These are phyloP conservation scores for Nothopassalora personata DNA, from an alignment of 2,329 filamentous ascomycete genomes.

Conservation along the genomic window DNA sequence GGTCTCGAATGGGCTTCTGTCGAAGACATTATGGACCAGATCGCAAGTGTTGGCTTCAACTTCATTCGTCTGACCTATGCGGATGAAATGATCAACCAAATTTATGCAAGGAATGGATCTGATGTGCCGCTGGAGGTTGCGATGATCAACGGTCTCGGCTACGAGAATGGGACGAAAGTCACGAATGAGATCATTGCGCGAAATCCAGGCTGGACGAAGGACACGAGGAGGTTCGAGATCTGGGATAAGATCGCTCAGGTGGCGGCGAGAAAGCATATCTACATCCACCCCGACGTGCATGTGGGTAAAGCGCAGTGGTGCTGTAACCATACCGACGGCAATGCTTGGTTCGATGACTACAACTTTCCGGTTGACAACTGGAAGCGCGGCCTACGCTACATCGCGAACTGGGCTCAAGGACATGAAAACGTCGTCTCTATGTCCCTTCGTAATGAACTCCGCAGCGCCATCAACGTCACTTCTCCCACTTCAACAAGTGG, in stretches of 20 bases:
- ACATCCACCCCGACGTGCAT: slow-evolving; percentile 58
- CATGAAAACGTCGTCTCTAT: slow-evolving; percentile 26
- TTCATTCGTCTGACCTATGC: slow-evolving; percentile 38
- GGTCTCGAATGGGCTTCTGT: slow-evolving; percentile 31
- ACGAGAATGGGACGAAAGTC: slow-evolving; percentile 37
- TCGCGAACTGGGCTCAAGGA: slow-evolving; percentile 22
- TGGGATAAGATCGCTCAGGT: slow-evolving; percentile 27
- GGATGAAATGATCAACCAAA: slow-evolving; percentile 40
- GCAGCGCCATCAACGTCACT: slow-evolving; percentile 21
- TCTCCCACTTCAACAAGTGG: slow-evolving; percentile 12
- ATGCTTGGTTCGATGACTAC: slow-evolving; percentile 51
- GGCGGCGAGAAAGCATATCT: slow-evolving; percentile 43
- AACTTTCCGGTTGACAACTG: slow-evolving; percentile 23
- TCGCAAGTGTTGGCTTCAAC: slow-evolving; percentile 32
- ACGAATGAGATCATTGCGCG: slow-evolving; percentile 34
- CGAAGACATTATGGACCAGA: slow-evolving; percentile 25
- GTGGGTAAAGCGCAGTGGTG: slow-evolving; percentile 57
- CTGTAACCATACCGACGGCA: slow-evolving; percentile 51
- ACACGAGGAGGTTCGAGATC: slow-evolving; percentile 38
- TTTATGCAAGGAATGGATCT: slow-evolving; percentile 36
- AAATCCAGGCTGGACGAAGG: slow-evolving; percentile 35
- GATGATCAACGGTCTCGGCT: slow-evolving; percentile 37
- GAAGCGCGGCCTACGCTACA: slow-evolving; percentile 21
- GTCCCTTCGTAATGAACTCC: slow-evolving; percentile 24
- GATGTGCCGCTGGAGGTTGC: slow-evolving; percentile 38